Evolutionary conservation across 2,329 filamentous ascomycete species (phyloP).

Genomic region (Diaporthe amygdali): DNA sequence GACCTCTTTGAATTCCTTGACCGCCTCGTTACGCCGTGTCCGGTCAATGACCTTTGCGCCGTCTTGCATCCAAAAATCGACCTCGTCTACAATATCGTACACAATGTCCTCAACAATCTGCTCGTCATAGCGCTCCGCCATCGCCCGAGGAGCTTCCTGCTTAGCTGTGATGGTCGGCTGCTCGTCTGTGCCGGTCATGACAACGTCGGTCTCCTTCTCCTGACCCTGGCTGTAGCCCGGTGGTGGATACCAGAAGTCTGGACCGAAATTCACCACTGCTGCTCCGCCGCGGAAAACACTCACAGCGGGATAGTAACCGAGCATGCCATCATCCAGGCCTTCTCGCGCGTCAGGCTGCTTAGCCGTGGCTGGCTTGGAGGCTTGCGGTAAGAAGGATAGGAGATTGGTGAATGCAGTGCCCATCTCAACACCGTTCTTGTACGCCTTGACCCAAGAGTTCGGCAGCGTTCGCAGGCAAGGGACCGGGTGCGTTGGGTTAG

Average conservation of each 20-base stretch:
- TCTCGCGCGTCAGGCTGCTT: constrained; percentile 76
- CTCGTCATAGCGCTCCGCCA: constrained; percentile 84
- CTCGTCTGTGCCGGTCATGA: constrained; percentile 49
- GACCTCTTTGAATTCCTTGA: constrained; percentile 67
- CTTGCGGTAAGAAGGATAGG: constrained; percentile 88
- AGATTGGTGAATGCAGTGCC: constrained; percentile 89
- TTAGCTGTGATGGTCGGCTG: constrained; percentile 27
- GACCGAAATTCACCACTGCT: constrained; percentile 92
- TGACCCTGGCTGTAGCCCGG: constrained; percentile 55
- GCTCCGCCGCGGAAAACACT: constrained; percentile 91
- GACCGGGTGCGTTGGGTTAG: constrained; percentile 73
- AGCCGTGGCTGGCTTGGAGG: constrained; percentile 70
- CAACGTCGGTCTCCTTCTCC: constrained; percentile 47
- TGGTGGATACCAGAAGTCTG: constrained; percentile 89
- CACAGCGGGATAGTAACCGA: constrained; percentile 94
- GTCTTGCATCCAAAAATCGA: constrained; percentile 85
- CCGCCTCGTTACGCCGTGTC: constrained; percentile 50
- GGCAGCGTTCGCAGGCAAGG: constrained; percentile 86
- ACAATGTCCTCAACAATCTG: constrained; percentile 95
- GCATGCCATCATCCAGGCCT: constrained; percentile 90
- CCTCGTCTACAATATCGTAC: constrained; percentile 93
- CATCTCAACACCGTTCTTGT: constrained; percentile 88
- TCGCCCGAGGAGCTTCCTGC: constrained; percentile 51
- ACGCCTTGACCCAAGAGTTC: constrained; percentile 83
- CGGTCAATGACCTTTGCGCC: constrained; percentile 55